Conservation (phyloP, 805 yeast genomes). For the Yarrowia hollandica region DNA sequence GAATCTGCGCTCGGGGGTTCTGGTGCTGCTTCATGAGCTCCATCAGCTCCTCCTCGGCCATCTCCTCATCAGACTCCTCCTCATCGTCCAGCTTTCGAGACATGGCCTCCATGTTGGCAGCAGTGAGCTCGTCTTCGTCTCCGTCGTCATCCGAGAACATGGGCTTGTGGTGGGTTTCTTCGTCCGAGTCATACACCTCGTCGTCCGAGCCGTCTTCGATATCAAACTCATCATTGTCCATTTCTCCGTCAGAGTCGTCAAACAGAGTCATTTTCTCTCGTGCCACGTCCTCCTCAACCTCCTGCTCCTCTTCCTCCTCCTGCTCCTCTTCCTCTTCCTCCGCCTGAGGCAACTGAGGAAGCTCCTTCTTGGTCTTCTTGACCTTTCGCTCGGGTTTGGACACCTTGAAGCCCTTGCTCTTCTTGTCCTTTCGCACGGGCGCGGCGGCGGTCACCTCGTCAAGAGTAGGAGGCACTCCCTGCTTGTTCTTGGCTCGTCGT, state of each 20-base stretch:
- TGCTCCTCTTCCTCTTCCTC: constrained; percentile 14
- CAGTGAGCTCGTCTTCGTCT: constrained; percentile 54
- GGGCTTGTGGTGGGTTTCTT: constrained; percentile 57
- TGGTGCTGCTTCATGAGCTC: constrained; percentile 26
- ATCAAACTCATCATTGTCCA: constrained; percentile 51
- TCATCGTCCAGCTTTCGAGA: constrained; percentile 32
- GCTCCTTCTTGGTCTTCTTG: constrained; percentile 35
- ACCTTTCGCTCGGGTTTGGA: constrained; percentile 31
- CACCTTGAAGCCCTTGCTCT: constrained; percentile 16
- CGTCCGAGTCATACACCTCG: constrained; percentile 54
- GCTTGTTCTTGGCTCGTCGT: constrained; percentile 89
- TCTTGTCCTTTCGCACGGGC: constrained; percentile 28
- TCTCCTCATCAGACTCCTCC: constrained; percentile 32
- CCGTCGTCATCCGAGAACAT: constrained; percentile 78
- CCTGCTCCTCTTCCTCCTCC: constrained; percentile 45
- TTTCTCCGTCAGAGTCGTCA: constrained; percentile 49
- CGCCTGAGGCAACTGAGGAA: neutral
- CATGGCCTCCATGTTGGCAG: constrained; percentile 34
- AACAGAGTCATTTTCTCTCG: constrained; percentile 66
- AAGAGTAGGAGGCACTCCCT: constrained; percentile 84
- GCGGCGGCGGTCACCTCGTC: constrained; percentile 52
- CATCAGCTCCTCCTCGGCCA: constrained; percentile 32
- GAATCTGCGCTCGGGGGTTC: constrained; percentile 50
- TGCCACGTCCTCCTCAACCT: constrained; percentile 64
- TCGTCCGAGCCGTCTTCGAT: constrained; percentile 34